These are phyloP conservation scores for Hortaea sp. DNA, from an alignment of 2,329 filamentous ascomycete species.

Conservation along the genomic window DNA sequence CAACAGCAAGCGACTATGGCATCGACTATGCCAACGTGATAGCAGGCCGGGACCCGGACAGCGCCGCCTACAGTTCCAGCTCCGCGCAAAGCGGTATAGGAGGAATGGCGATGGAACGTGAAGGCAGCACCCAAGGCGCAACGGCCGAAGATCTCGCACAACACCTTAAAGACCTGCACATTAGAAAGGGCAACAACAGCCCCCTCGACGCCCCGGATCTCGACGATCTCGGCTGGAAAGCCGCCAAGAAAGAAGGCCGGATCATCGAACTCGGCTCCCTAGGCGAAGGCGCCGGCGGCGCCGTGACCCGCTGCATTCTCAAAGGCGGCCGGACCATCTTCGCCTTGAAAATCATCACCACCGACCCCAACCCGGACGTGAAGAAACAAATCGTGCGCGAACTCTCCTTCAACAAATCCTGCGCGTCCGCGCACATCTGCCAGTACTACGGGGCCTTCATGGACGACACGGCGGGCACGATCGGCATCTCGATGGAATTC, in stretches of 20 bases:
- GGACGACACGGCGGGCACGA: conserved; percentile 89
- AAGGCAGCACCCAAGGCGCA: conserved; percentile 62
- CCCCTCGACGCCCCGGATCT: conserved; percentile 86
- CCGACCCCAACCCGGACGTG: conserved; percentile 92
- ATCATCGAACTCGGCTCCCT: conserved; percentile 82
- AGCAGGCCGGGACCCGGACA: conserved; percentile 60
- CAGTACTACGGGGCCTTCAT: conserved; percentile 96
- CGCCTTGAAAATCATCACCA: conserved; percentile 97
- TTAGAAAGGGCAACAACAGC: conserved; percentile 60
- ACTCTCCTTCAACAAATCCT: conserved; percentile 95
- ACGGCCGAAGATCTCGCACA: conserved; percentile 44
- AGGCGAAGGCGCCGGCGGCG: conserved; percentile 90
- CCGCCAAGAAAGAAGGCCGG: conserved; percentile 77
- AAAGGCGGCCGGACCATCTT: conserved; percentile 91
- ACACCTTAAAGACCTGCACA: conserved; percentile 66
- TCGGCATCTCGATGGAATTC: conserved; percentile 98
- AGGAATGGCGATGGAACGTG: conserved; percentile 57
- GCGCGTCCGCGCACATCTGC: conserved; percentile 91
- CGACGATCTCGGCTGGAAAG: conserved; percentile 90
- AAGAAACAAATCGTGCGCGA: conserved; percentile 98
- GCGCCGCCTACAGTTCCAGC: conserved; percentile 67
- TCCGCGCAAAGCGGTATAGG: conserved; percentile 36
- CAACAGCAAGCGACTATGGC: conserved; percentile 73
- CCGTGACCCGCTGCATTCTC: conserved; percentile 81
- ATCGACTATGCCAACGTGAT: conserved; percentile 70